Conservation (phyloP, 1,139 yeast species). For the Yamadazyma blattariae region DNA sequence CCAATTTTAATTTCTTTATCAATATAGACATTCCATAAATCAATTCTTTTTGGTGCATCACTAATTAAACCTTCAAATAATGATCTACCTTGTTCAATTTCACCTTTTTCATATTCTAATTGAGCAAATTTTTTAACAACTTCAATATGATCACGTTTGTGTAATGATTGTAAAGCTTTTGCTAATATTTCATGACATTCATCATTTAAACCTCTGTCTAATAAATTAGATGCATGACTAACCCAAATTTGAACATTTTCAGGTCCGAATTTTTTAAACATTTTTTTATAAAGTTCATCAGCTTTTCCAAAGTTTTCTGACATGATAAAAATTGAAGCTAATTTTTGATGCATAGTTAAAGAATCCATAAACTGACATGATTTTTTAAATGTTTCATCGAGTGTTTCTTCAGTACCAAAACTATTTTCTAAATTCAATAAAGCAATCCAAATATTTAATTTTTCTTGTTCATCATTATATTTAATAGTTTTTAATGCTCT, state of each 20-base stretch:
- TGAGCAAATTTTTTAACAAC: constrained; percentile 86
- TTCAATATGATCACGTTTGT: constrained; percentile 76
- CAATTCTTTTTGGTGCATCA: constrained; percentile 89
- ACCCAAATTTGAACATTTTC: constrained; percentile 73
- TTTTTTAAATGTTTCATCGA: constrained; percentile 77
- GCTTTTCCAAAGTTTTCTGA: constrained; percentile 74
- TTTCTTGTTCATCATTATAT: constrained; percentile 91
- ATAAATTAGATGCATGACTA: constrained; percentile 68
- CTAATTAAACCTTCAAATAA: constrained; percentile 88
- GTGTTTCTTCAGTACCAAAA: constrained; percentile 81
- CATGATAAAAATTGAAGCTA: constrained; percentile 70
- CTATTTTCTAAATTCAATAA: constrained; percentile 89
- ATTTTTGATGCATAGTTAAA: constrained; percentile 71
- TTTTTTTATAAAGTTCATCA: constrained; percentile 58
- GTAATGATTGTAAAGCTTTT: constrained; percentile 67
- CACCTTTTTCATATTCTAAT: constrained; percentile 82
- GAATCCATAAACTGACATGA: constrained; percentile 93
- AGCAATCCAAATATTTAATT: constrained; percentile 95
- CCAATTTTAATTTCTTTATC: constrained; percentile 81
- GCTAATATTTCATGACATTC: constrained; percentile 71
- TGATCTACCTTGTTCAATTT: constrained; percentile 91
- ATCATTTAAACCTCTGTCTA: constrained; percentile 55
- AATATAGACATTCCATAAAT: constrained; percentile 90
- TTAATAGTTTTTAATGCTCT: constrained; percentile 89
- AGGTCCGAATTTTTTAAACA: constrained; percentile 77